Conservation (phyloP, 768 basidiomycete species). For the Tricholoma sp. region DNA sequence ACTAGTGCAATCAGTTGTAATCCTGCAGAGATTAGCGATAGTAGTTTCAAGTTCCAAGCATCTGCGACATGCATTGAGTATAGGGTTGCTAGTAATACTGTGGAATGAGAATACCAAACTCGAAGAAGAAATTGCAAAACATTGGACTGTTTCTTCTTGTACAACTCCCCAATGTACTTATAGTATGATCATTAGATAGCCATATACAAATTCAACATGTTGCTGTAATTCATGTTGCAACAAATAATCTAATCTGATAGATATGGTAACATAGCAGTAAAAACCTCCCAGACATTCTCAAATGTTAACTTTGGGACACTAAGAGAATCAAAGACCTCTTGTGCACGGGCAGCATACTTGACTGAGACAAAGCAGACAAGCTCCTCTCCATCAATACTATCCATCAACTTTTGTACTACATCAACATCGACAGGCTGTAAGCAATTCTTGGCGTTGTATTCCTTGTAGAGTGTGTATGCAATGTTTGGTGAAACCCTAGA, state of each 20-base stretch:
- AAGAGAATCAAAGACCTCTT: background rate
- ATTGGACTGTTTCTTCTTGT: slow-evolving; percentile 98
- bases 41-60: too few species aligned
- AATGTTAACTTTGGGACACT: background rate
- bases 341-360: background rate
- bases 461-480: slow-evolving; percentile 11
- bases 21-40: too few species aligned
- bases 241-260: background rate
- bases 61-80: slow-evolving; percentile 30
- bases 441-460: slow-evolving; percentile 15
- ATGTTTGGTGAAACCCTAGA: slow-evolving; percentile 19
- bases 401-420: slow-evolving; percentile 16
- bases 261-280: background rate
- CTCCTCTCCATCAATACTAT: slow-evolving; percentile 17
- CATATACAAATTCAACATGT: too few species aligned
- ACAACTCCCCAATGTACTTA: slow-evolving; percentile 95
- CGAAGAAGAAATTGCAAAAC: slow-evolving; percentile 97
- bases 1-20: too few species aligned
- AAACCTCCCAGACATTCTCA: slow-evolving; percentile 4
- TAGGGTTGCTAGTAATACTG: background rate
- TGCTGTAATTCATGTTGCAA: too few species aligned
- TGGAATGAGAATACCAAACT: slow-evolving; percentile 61
- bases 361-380: slow-evolving; percentile 12
- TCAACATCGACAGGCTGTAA: slow-evolving; percentile 15
- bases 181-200: too few species aligned